These are phyloP conservation scores for Aspergillus transmontanensis DNA, from an alignment of 2,329 filamentous ascomycete genomes.

Conservation along the genomic window DNA sequence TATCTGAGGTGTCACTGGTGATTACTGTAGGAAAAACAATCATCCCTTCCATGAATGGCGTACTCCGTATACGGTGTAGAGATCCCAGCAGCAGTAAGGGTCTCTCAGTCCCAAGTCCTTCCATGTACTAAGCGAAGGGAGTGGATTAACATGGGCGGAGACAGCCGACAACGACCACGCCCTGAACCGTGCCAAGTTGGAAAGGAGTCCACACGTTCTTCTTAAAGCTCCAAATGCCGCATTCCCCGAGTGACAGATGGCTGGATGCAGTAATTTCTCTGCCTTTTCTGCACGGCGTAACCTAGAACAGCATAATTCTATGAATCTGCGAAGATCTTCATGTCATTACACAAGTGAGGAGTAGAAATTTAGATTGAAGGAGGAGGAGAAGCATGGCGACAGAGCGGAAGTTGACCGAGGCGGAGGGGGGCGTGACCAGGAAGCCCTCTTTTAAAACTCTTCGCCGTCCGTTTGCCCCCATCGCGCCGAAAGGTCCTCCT, in stretches of 20 bases:
- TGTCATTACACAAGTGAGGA: neutral
- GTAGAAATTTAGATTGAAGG: neutral
- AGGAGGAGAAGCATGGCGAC: neutral
- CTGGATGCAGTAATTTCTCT: neutral
- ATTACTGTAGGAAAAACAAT: neutral
- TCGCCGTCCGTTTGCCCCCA: conserved; percentile 1
- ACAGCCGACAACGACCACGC: neutral
- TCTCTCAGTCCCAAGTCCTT: neutral
- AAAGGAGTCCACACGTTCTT: neutral
- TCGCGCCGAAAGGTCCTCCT: conserved; percentile 4
- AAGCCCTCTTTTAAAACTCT: conserved; percentile 3
- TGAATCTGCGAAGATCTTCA: neutral
- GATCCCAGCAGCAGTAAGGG: neutral
- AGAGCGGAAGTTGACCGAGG: conserved; percentile 31
- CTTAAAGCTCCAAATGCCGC: neutral
- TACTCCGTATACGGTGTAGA: neutral
- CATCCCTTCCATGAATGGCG: neutral
- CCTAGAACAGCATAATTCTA: neutral
- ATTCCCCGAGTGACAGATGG: neutral
- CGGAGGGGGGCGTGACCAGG: conserved; percentile 7
- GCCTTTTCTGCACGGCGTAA: neutral
- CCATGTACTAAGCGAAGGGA: neutral
- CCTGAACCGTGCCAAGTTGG: neutral
- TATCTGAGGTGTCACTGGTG: neutral
- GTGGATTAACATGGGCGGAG: neutral